Evolutionary conservation across 768 basidiomycete genomes (phyloP), one percentile per base, ranked within the genome.

Genomic region (Neoboletus brunneissimus): DNA sequence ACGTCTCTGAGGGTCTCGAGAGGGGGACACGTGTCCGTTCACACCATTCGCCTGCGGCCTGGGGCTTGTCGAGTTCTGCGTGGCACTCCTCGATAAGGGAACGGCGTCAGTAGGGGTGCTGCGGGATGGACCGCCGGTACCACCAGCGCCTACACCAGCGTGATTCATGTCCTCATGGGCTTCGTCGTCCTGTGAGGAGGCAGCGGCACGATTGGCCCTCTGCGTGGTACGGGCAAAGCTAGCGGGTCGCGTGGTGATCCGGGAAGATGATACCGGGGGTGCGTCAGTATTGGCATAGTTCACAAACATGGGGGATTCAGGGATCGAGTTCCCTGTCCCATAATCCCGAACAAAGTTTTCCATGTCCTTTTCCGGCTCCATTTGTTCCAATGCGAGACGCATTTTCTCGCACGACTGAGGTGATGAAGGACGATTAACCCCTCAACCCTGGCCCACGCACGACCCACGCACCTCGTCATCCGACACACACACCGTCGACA

Each of bases 401-500:
- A 95, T 79, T 44, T 86, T 82, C 74, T 99, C 97, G 72, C 95
- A 98, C 0, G 93, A 92, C 96, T 98, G 55, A 35, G 18, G 23
- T 7, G 29, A 42, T 43, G 32, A 34, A 37, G 7, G 10, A 44
- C 47, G 9, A 34, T 54, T 44, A 40, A 32, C n/a, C 35, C 23
- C 48, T 23, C 32, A 45, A 23, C 6, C 4, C 32, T 1, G 8
- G 15, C 5, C 38, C 29, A 41, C 11, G 41, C 9, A n/a, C n/a
- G 37, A 15, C 37, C 56, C 54, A 76, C 81, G 57, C 65, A 94
- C 92, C 84, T 96, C 93, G 64, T 99, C 97, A 67, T 98, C 97
- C 12, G 86, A 77, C 18, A 99, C 95, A 64, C 97, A 98, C 15
- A 95, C 90, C 12, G 89, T 91, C 15, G 95, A 97, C n/a, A 97